These are phyloP conservation scores for Aspergillus phoenicis DNA, from an alignment of 2,329 filamentous ascomycete species.

Conservation along the genomic window DNA sequence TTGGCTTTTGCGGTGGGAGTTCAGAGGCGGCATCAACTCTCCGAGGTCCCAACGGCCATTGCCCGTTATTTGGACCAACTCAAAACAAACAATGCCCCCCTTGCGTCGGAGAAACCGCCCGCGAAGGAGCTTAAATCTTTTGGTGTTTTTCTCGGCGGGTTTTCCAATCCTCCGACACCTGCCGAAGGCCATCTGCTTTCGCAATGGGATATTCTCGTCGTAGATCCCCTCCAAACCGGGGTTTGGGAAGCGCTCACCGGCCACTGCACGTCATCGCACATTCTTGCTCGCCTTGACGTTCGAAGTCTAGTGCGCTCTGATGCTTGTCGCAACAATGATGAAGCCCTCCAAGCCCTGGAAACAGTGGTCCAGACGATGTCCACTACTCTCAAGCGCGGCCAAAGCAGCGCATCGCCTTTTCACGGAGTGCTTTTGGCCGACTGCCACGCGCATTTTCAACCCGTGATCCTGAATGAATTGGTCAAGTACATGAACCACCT, in stretches of 20 bases:
- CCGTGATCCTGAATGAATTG: constrained; percentile 31
- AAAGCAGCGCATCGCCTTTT: constrained; percentile 23
- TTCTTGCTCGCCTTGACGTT: constrained; percentile 17
- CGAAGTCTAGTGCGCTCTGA: constrained; percentile 9
- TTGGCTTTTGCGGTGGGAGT: not conserved
- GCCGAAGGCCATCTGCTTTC: constrained; percentile 32
- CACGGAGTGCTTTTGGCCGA: constrained; percentile 40
- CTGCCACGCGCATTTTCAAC: constrained; percentile 31
- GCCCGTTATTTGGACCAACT: constrained; percentile 18
- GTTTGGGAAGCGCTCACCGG: constrained; percentile 29
- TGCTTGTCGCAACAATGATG: constrained; percentile 3
- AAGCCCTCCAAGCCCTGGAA: constrained; percentile 10
- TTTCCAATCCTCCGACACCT: constrained; percentile 32
- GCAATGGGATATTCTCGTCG: constrained; percentile 38
- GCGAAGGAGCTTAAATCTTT: constrained; percentile 26
- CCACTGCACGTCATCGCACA: constrained; percentile 4
- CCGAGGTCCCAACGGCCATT: constrained; percentile 12
- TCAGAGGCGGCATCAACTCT: constrained; percentile 18
- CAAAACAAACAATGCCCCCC: constrained; percentile 9
- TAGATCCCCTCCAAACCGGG: constrained; percentile 37
- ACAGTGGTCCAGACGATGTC: constrained; percentile 3
- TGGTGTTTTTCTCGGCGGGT: constrained; percentile 38
- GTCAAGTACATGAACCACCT: constrained; percentile 32
- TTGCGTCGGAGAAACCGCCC: not conserved
- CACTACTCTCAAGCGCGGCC: constrained; percentile 4